A percentile compares a stretch with the other conserved stretches of the same genome.
phyloP scores from a whole-genome alignment of 768 basidiomycete genomes.

The Phlebiopsis flavidoalba region DNA sequence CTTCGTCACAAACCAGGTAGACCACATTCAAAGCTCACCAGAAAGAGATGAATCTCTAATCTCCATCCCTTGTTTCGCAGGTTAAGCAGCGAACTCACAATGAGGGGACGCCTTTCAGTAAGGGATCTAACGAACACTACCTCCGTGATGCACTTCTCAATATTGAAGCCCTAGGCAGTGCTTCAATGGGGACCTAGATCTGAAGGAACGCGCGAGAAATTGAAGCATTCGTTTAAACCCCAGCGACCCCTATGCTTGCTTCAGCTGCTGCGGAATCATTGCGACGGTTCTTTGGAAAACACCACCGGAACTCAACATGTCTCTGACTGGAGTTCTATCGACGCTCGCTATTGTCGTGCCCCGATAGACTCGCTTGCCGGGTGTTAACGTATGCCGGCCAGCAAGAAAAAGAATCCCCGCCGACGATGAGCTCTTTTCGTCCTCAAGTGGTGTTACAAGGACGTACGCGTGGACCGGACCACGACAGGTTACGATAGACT shows the following conservation, averaged over 20 bases:
- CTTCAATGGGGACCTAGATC: conserved; percentile 43
- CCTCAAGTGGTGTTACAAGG: conserved; percentile 23
- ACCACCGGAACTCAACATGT: conserved; percentile 84
- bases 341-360: conserved; percentile 80
- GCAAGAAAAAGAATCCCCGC: conserved; percentile 29
- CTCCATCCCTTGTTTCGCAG: conserved; percentile 71
- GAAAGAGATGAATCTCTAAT: conserved; percentile 79
- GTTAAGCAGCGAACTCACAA: conserved; percentile 60
- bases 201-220: conserved; percentile 32
- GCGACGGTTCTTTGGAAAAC: conserved; percentile 78
- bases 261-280: conserved; percentile 66
- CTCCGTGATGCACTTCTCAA: conserved; percentile 67
- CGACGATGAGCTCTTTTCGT: background rate
- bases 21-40: conserved; percentile 78
- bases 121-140: conserved; percentile 77
- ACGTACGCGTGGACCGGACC: too few species aligned
- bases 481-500: conserved; percentile 83
- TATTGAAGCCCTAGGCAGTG: conserved; percentile 63
- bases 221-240: conserved; percentile 76
- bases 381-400: conserved; percentile 68
- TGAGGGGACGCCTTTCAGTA: conserved; percentile 66
- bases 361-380: conserved; percentile 81
- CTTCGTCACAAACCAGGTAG: conserved; percentile 62
- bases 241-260: conserved; percentile 70
- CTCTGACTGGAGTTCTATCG: conserved; percentile 77